Base-by-base conservation (phyloP, 1,139 yeast species). In the Diutina scorzettiae region DNA sequence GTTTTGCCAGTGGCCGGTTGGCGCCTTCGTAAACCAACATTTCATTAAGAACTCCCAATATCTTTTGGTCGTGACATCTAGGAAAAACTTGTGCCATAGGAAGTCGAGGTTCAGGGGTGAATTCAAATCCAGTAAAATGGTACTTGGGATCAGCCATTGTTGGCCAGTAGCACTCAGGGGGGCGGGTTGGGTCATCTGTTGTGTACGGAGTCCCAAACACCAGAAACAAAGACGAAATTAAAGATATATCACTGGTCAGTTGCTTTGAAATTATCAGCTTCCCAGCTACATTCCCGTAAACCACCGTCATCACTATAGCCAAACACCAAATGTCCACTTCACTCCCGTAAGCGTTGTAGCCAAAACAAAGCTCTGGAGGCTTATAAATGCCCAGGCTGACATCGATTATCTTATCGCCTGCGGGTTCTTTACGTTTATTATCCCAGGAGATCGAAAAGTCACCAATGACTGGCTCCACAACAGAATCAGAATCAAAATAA, bases 321-420 rank as follows among this genome's bases (percentile, higher is more conserved):
- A 81, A 55, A 0, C 85, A 66, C 97, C 97, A 91, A 24, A 86
- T 66, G 54, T 91, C 98, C 4, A 89, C 65, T 37, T 72, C 78
- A 34, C 56, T 58, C 2, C 73, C 62, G 56, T 91, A 91, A 46
- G 71, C 67, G 7, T 67, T 55, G n/a, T 75, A 64, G 0, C 93
- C 87, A 45, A 86, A 73, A 41, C 91, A 62, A 41, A 85, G 63
- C 54, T 91, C 97, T 0, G 96, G 94, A 0, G 96, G 83, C 51
- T 86, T 81, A 60, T 79, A 91, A 39, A 73, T 71, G 0, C 83
- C 78, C 0, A 95, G 82, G 23, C 85, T 73, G 3, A 91, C 80
- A 53, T 87, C 95, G 7, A 78, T 72, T 43, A 76, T 68, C 51
- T 81, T 82, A 9, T 55, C 47, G 8, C 57, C 50, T 0, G 59